These are phyloP conservation scores for Penicillium sp. DNA, from an alignment of 2,329 filamentous ascomycete species.

Conservation along the genomic window DNA sequence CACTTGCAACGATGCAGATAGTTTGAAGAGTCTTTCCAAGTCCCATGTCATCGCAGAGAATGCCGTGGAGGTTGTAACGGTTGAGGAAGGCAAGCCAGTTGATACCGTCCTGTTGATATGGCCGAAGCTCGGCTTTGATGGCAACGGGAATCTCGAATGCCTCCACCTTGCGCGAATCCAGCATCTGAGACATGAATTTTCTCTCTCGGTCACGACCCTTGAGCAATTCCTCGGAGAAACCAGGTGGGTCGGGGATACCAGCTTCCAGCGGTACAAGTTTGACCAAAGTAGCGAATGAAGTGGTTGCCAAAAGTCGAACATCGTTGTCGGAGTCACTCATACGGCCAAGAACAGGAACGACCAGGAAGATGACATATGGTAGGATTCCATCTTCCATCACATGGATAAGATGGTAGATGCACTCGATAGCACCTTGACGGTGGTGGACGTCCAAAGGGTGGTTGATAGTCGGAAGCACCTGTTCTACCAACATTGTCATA, in stretches of 20 bases:
- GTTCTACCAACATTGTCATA: constrained; percentile 93
- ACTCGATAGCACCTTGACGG: constrained; percentile 91
- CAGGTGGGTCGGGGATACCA: constrained; percentile 93
- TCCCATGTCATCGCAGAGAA: constrained; percentile 99
- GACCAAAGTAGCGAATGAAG: constrained; percentile 93
- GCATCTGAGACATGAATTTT: constrained; percentile 93
- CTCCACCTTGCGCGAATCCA: constrained; percentile 96
- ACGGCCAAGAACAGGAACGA: constrained; percentile 90
- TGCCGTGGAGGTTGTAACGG: constrained; percentile 94
- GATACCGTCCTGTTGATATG: constrained; percentile 97
- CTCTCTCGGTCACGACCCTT: constrained; percentile 90
- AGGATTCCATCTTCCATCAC: constrained; percentile 97
- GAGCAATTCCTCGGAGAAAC: constrained; percentile 82
- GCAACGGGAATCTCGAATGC: constrained; percentile 89
- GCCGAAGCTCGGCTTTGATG: constrained; percentile 94
- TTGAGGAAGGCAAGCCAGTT: constrained; percentile 99
- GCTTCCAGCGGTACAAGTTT: constrained; percentile 96
- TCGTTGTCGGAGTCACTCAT: constrained; percentile 99
- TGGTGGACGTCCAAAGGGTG: constrained; percentile 85
- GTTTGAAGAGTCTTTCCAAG: constrained; percentile 97
- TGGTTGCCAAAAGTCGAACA: constrained; percentile 89
- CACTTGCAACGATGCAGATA: constrained; percentile 94
- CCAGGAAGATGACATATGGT: constrained; percentile 97
- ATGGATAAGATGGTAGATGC: constrained; percentile 93
- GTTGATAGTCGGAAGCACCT: constrained; percentile 86